Percentiles rank a stretch among this genome's conserved stretches.
Conservation (phyloP, 2,329 filamentous ascomycete species). For the Aureobasidium subglaciale region DNA sequence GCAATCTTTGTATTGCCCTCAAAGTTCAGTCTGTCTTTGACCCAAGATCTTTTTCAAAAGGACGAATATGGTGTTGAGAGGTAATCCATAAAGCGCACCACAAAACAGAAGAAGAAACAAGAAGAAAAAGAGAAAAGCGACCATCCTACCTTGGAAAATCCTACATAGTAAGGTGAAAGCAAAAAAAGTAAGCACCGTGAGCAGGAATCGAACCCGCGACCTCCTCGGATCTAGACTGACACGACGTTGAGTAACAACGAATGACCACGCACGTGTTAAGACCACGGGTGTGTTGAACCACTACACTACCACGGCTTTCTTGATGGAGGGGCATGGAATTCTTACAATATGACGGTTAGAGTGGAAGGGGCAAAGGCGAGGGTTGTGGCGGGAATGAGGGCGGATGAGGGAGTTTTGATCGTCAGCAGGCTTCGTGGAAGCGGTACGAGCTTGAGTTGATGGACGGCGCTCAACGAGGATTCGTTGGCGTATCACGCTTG, state of each 20-base stretch:
- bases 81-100: no score
- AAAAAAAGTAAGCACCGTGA: constrained; percentile 1
- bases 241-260: no score
- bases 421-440: background rate
- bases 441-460: no score
- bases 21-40: no score
- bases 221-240: constrained; percentile 1
- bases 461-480: no score
- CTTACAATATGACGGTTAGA: background rate
- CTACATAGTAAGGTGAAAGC: background rate
- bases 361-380: background rate
- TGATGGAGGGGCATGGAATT: background rate
- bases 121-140: background rate
- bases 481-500: no score
- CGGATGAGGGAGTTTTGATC: background rate
- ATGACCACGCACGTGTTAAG: no score
- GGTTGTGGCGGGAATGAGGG: background rate
- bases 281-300: background rate
- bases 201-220: constrained; percentile 1
- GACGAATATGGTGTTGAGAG: no score
- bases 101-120: background rate
- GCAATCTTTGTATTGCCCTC: no score
- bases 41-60: no score
- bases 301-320: constrained; percentile 2
- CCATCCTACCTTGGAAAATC: background rate